phyloP scores from a whole-genome alignment of 805 yeast genomes.

The Clavispora santaluciae region DNA sequence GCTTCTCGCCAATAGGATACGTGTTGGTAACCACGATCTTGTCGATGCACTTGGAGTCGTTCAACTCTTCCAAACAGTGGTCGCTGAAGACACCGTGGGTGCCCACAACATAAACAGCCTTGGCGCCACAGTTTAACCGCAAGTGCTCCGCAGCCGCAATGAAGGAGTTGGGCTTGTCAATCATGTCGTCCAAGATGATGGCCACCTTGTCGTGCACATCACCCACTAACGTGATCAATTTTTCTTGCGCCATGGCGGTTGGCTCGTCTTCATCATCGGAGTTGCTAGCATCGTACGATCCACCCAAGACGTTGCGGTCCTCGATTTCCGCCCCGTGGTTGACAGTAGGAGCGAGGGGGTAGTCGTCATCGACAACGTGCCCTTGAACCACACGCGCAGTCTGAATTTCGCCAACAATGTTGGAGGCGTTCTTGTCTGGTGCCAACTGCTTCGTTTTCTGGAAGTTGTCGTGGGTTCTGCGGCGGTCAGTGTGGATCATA shows the following conservation, averaged over 20 bases:
- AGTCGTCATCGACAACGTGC: conserved; percentile 90
- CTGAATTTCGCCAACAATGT: conserved; percentile 75
- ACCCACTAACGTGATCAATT: conserved; percentile 92
- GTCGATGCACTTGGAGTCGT: conserved; percentile 77
- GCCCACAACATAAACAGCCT: conserved; percentile 81
- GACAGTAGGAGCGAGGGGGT: conserved; percentile 21
- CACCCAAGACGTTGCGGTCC: conserved; percentile 64
- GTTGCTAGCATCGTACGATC: conserved; percentile 69
- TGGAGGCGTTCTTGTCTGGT: conserved; percentile 58
- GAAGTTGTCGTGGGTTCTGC: conserved; percentile 72
- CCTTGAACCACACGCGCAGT: conserved; percentile 96
- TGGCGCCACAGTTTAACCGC: conserved; percentile 94
- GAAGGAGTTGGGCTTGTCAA: conserved; percentile 90
- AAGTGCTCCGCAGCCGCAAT: conserved; percentile 98
- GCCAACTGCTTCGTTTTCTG: conserved; percentile 33
- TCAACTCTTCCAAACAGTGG: conserved; percentile 75
- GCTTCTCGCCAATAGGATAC: conserved; percentile 74
- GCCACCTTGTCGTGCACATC: conserved; percentile 91
- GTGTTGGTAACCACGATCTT: conserved; percentile 94
- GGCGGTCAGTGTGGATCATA: conserved; percentile 97
- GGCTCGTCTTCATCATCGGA: conserved; percentile 90
- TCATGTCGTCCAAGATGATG: conserved; percentile 92
- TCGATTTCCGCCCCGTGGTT: background rate
- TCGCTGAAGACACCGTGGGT: conserved; percentile 95
- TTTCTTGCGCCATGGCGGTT: conserved; percentile 58